Evolutionary conservation across 208 protist genomes (phyloP).

Genomic region (Wallacemonas rigidus): DNA sequence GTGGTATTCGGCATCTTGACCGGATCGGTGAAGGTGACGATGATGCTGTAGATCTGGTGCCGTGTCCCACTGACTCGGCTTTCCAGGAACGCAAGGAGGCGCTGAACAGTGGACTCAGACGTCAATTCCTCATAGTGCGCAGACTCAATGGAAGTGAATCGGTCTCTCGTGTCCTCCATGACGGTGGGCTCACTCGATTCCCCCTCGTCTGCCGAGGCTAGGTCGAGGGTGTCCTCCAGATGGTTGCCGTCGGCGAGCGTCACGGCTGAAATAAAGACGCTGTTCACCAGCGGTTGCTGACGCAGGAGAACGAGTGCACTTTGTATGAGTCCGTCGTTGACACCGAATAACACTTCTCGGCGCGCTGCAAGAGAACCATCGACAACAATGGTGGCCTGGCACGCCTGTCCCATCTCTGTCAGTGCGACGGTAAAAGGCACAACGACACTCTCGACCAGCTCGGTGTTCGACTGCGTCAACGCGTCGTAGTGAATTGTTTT

Average conservation of each 20-base stretch:
- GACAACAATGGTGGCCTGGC: slow-evolving; percentile 59
- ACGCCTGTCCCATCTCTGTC: slow-evolving; percentile 29
- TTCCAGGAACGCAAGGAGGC: slow-evolving; percentile 22
- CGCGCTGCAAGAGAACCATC: slow-evolving; percentile 48
- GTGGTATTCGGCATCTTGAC: slow-evolving; percentile 57
- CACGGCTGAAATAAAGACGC: slow-evolving; percentile 53
- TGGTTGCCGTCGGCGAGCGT: slow-evolving; percentile 60
- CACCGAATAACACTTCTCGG: slow-evolving; percentile 36
- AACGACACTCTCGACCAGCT: slow-evolving; percentile 38
- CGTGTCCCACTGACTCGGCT: slow-evolving; percentile 21
- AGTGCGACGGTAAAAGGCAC: slow-evolving; percentile 48
- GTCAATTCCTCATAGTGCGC: slow-evolving; percentile 48
- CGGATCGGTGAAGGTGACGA: slow-evolving; percentile 40
- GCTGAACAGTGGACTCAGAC: slow-evolving; percentile 26
- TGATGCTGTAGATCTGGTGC: slow-evolving; percentile 69
- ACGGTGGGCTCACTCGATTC: slow-evolving; percentile 42
- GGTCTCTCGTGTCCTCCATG: slow-evolving; percentile 62
- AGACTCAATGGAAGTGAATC: slow-evolving; percentile 73
- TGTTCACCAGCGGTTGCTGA: slow-evolving; percentile 24
- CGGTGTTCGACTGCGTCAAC: slow-evolving; percentile 13
- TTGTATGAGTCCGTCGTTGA: slow-evolving; percentile 43
- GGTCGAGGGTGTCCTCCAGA: slow-evolving; percentile 39
- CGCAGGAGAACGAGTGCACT: slow-evolving; percentile 21
- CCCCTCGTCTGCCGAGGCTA: not conserved
- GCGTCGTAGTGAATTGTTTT: slow-evolving; percentile 61